Evolutionary conservation across 495 filamentous ascomycete species (phyloP), one percentile per base, ranked within the genome.

Genomic region (Aspergillus saccharolyticus): DNA sequence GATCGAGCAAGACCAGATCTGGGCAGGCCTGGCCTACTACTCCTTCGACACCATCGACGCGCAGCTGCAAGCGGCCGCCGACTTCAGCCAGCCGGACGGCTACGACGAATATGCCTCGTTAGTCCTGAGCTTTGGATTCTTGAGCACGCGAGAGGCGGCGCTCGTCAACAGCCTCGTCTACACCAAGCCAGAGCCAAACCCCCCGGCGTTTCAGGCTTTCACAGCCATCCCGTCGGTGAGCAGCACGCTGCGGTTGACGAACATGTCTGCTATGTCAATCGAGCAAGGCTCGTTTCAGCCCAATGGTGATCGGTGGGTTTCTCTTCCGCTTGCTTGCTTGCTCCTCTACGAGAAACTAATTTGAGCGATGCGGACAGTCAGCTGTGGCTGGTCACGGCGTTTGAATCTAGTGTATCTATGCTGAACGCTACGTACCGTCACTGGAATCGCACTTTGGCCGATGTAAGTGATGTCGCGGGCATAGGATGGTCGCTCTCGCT

Each of bases 261-360:
- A 62, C 39, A 63, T 80, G 16, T 58, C 68, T 3, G 69, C 70
- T 14, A 61, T 78, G n/a, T 67, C 76, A 1, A 20, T 61, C 6
- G 67, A 74, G 57, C 55, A 53, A 18, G 48, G 54, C 1, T 46
- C 56, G 4, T 58, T 53, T 22, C 48, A 28, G 21, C 53, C 42
- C 14, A 46, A 49, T 56, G 61, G 61, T 28, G 22, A 53, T 14
- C 50, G 61, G 60, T 63, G 30, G 14, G 60, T 24, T 17, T 42
- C 21, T 22, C 4, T 4, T 22, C 5, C 24, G 30, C 16, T 14
- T 20, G 22, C 17, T 51, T 16, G 25, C n/a, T 15, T 6, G n/a
- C n/a, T n/a, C n/a, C n/a, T n/a, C n/a, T 14, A 9, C 22, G 19
- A 19, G 25, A 30, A 8, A 53, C 9, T 33, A 25, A 19, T 6